A percentile compares a stretch with the other conserved stretches of the same genome.
Evolutionary conservation across 441 rosid genomes (phyloP).

Genomic region (Francoa sonchifolia): DNA sequence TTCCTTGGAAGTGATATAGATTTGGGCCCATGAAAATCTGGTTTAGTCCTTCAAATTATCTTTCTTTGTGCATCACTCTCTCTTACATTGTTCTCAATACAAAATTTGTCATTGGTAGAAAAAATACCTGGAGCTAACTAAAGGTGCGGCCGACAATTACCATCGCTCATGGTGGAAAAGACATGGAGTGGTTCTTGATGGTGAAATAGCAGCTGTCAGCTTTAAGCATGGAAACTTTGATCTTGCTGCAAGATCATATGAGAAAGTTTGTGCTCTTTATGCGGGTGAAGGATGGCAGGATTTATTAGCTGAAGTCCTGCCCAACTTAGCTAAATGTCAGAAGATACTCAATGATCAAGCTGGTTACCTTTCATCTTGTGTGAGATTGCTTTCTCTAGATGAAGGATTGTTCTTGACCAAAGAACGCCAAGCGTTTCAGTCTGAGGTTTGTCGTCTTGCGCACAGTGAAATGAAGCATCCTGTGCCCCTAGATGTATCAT

Average conservation of each 20-base stretch:
- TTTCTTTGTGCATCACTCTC: slow-evolving; percentile 5
- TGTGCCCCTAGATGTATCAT: slow-evolving; percentile 91
- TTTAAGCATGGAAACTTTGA: slow-evolving; percentile 83
- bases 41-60: not conserved
- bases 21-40: not conserved
- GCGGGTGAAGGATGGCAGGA: slow-evolving; percentile 99
- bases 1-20: not conserved
- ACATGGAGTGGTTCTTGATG: slow-evolving; percentile 97
- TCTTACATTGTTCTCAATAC: slow-evolving; percentile 3
- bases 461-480: slow-evolving; percentile 92
- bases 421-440: slow-evolving; percentile 92
- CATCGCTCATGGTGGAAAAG: slow-evolving; percentile 99
- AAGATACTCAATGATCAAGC: slow-evolving; percentile 88
- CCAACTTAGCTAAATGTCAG: slow-evolving; percentile 93
- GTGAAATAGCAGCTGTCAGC: slow-evolving; percentile 95
- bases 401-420: slow-evolving; percentile 69
- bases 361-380: slow-evolving; percentile 91
- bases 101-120: slow-evolving; percentile 42
- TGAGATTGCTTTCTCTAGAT: slow-evolving; percentile 80
- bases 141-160: slow-evolving; percentile 96
- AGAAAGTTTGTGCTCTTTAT: slow-evolving; percentile 94
- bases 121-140: slow-evolving; percentile 78
- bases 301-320: slow-evolving; percentile 86
- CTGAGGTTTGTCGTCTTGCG: slow-evolving; percentile 78
- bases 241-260: slow-evolving; percentile 92